Percentiles rank a stretch among this genome's conserved stretches.
Evolutionary conservation across 352 stramenopile genomes (phyloP).

Genomic region (Globisporangium nagaii): DNA sequence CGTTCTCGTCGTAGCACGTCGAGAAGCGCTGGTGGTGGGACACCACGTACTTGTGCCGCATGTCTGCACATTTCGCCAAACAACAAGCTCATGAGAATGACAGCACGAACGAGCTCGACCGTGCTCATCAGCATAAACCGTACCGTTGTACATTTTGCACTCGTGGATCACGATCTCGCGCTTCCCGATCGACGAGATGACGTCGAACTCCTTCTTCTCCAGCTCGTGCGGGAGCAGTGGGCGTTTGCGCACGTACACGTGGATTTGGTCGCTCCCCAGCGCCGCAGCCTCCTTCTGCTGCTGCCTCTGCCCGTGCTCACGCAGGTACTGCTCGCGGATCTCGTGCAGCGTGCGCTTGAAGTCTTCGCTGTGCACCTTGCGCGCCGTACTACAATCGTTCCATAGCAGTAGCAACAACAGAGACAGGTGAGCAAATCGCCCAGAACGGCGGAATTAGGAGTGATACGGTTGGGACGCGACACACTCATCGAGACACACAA

Average conservation of each 20-base stretch:
- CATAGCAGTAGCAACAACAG: neutral
- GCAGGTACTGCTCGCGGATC: slow-evolving; percentile 38
- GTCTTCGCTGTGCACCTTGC: slow-evolving; percentile 51
- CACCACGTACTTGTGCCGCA: slow-evolving; percentile 86
- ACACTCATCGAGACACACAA: neutral
- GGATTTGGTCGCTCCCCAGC: slow-evolving; percentile 49
- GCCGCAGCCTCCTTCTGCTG: neutral
- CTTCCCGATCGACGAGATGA: slow-evolving; percentile 62
- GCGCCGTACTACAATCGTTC: slow-evolving; percentile 35
- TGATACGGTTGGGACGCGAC: too few relatives aligned
- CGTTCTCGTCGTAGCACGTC: slow-evolving; percentile 67
- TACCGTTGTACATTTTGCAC: slow-evolving; percentile 84
- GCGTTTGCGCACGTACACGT: slow-evolving; percentile 85
- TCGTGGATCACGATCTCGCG: slow-evolving; percentile 82
- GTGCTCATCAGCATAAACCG: slow-evolving; percentile 22
- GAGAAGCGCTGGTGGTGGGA: slow-evolving; percentile 71
- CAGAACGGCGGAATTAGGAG: too few relatives aligned
- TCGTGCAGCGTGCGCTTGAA: slow-evolving; percentile 46
- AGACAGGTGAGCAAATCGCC: neutral
- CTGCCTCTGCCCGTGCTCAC: slow-evolving; percentile 12
- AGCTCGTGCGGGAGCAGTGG: slow-evolving; percentile 84
- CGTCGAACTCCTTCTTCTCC: slow-evolving; percentile 83
- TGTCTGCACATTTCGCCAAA: slow-evolving; percentile 89
- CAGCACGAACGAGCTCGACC: too few relatives aligned
- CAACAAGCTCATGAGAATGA: slow-evolving; percentile 16